Evolutionary conservation across 768 basidiomycete genomes (phyloP).

Genomic region (Lanmaoa rubissima): DNA sequence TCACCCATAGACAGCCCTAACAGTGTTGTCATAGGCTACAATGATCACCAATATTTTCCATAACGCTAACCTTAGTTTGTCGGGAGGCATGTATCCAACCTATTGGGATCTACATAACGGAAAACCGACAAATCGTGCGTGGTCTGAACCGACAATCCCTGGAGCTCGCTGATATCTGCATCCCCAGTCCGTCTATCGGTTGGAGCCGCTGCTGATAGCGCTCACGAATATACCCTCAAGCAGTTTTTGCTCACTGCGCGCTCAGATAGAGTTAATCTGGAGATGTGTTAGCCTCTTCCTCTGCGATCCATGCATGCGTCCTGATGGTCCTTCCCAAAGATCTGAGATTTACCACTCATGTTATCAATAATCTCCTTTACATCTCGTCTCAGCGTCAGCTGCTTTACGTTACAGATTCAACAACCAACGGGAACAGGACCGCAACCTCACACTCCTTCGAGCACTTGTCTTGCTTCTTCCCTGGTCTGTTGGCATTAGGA

Average conservation of each 20-base stretch:
- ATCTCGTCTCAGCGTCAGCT: conserved; percentile 62
- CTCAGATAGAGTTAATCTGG: conserved; percentile 56
- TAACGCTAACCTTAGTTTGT: conserved; percentile 41
- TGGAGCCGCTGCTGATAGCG: conserved; percentile 68
- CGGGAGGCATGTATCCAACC: conserved; percentile 65
- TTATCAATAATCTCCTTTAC: conserved; percentile 65
- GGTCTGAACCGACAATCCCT: neutral
- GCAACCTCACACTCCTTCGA: conserved; percentile 55
- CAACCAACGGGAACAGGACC: conserved; percentile 26
- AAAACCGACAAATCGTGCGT: conserved; percentile 47
- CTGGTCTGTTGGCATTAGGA: conserved; percentile 72
- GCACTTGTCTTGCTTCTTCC: conserved; percentile 77
- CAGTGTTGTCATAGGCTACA: conserved; percentile 38
- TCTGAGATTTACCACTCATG: conserved; percentile 57
- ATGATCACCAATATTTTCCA: conserved; percentile 48
- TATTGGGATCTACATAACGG: conserved; percentile 53
- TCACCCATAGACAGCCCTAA: neutral
- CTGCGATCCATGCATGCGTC: neutral
- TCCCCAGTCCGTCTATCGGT: conserved; percentile 47
- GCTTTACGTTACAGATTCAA: conserved; percentile 64
- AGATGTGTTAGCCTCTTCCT: conserved; percentile 54
- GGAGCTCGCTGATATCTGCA: neutral
- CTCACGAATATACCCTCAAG: conserved; percentile 77
- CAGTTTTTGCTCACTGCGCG: conserved; percentile 65
- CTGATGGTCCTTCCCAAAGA: conserved; percentile 39